These are phyloP conservation scores for Chrysochromulina parva DNA, from an alignment of 78 protist species.

Conservation along the genomic window DNA sequence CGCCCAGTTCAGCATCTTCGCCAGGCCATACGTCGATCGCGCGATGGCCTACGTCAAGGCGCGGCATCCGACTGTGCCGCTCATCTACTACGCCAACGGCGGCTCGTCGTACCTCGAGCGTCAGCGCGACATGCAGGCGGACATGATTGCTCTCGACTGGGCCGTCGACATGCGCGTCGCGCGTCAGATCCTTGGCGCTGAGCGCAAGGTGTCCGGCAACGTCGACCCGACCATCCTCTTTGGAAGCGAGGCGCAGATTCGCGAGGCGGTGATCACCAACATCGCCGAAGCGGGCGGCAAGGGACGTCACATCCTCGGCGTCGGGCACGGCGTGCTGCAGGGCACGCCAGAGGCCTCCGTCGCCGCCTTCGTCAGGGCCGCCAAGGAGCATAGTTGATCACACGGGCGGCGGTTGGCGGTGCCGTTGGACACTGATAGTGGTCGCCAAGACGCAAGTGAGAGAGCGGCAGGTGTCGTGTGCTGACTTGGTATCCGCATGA, in stretches of 20 bases:
- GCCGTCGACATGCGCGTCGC: constrained; percentile 62
- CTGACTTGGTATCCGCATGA: too few species aligned
- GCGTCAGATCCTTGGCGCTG: constrained; percentile 4
- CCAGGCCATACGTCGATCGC: constrained; percentile 62
- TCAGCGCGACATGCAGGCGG: constrained; percentile 42
- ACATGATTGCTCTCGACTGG: constrained; percentile 81
- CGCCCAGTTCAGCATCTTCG: constrained; percentile 44
- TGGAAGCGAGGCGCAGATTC: constrained; percentile 49
- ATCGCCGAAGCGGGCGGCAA: neutral
- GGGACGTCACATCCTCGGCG: constrained; percentile 22
- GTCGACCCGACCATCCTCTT: constrained; percentile 80
- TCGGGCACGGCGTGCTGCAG: constrained; percentile 42
- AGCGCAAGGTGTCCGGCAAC: constrained; percentile 75
- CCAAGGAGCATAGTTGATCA: neutral
- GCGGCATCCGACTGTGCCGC: constrained; percentile 66
- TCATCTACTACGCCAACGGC: constrained; percentile 79
- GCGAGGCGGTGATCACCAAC: neutral
- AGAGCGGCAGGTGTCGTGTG: too few species aligned
- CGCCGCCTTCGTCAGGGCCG: neutral
- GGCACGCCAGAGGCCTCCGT: neutral
- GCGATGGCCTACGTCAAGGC: constrained; percentile 59
- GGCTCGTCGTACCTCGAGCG: constrained; percentile 42
- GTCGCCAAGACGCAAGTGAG: too few species aligned
- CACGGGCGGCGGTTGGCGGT: too few species aligned
- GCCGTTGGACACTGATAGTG: too few species aligned